phyloP scores from a whole-genome alignment of 2,329 filamentous ascomycete genomes.

The Monascus ruber region DNA sequence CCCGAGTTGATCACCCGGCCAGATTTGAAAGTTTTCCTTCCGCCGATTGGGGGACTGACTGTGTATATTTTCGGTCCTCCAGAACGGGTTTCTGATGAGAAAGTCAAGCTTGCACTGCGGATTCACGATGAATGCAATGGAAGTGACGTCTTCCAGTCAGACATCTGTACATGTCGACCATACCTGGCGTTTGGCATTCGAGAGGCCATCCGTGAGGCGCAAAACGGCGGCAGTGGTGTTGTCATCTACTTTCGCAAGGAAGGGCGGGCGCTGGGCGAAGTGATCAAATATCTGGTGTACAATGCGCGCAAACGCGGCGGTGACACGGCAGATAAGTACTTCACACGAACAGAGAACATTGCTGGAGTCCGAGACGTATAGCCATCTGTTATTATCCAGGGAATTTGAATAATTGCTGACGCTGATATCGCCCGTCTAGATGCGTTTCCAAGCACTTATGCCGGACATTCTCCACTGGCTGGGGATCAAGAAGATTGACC shows the following conservation, averaged over 20 bases:
- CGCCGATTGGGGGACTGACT: constrained; percentile 87
- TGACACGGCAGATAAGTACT: constrained; percentile 49
- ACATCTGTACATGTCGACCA: constrained; percentile 87
- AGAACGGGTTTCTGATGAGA: constrained; percentile 82
- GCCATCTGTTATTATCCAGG: too few species aligned
- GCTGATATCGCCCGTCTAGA: constrained; percentile 33
- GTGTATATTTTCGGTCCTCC: constrained; percentile 97
- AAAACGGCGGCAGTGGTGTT: constrained; percentile 83
- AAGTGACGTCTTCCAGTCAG: constrained; percentile 92
- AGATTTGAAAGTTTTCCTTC: constrained; percentile 91
- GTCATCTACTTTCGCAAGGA: constrained; percentile 99
- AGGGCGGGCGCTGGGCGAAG: constrained; percentile 84
- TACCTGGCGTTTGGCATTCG: constrained; percentile 96
- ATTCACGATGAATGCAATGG: constrained; percentile 90
- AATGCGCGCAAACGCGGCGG: constrained; percentile 37
- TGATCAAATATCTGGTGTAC: constrained; percentile 73
- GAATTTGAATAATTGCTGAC: background rate
- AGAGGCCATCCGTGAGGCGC: constrained; percentile 93
- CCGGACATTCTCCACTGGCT: constrained; percentile 97
- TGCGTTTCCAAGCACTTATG: constrained; percentile 98
- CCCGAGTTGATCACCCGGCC: constrained; percentile 89
- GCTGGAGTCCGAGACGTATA: constrained; percentile 69
- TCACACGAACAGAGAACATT: constrained; percentile 95
- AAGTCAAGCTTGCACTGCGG: constrained; percentile 66
- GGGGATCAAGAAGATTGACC: constrained; percentile 94